These are phyloP conservation scores for Aquilaria yunnanensis DNA, from an alignment of 345 rosid genomes.

Conservation along the genomic window DNA sequence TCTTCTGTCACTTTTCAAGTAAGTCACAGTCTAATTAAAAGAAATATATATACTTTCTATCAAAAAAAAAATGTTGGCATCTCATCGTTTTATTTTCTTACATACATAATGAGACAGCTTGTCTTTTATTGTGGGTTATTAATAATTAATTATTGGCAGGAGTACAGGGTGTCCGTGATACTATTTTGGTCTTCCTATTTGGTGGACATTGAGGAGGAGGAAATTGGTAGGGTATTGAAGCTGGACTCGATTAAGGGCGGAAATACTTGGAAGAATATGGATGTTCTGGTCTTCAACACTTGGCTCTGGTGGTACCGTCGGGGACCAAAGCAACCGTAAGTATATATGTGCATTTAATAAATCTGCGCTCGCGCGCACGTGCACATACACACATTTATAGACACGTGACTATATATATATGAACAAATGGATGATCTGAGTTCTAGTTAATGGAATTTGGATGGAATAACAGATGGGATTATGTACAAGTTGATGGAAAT, in stretches of 20 bases:
- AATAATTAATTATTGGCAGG: constrained; percentile 26
- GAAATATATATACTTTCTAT: too few species aligned
- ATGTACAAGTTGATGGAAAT: constrained; percentile 39
- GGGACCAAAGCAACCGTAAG: constrained; percentile 55
- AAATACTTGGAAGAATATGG: constrained; percentile 39
- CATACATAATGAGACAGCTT: too few species aligned
- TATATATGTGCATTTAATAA: too few species aligned
- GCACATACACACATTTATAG: too few species aligned
- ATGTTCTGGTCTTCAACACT: constrained; percentile 55
- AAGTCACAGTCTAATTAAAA: background rate
- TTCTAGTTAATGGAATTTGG: background rate
- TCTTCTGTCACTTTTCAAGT: constrained; percentile 40
- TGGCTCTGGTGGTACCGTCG: constrained; percentile 75
- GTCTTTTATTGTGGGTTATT: too few species aligned
- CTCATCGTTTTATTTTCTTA: too few species aligned
- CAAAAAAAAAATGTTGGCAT: too few species aligned
- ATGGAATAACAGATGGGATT: constrained; percentile 65
- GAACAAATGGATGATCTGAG: background rate
- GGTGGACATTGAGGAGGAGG: constrained; percentile 44
- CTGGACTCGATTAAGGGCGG: constrained; percentile 45
- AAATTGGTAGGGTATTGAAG: constrained; percentile 47
- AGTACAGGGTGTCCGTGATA: constrained; percentile 37
- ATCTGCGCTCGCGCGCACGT: too few species aligned
- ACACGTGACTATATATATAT: background rate
- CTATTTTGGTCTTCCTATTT: constrained; percentile 28